phyloP scores from a whole-genome alignment of 225 moss, liverwort and hornwort genomes.

The Lunularia cruciata region DNA sequence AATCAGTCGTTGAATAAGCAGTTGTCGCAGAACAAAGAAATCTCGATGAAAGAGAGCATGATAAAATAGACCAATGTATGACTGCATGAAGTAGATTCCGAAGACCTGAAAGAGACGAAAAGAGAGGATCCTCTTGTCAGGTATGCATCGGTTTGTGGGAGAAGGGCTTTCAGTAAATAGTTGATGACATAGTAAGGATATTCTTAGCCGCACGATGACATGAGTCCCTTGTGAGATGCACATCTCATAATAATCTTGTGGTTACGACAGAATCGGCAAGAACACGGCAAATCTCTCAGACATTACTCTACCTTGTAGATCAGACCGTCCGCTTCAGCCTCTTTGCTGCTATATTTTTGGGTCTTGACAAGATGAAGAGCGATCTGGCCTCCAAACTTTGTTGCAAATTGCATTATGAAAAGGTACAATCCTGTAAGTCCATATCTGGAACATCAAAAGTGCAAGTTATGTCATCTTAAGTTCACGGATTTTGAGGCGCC shows the following conservation, averaged over 20 bases:
- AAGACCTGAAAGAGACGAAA: conserved; percentile 57
- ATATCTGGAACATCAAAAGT: conserved; percentile 26
- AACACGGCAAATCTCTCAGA: background rate
- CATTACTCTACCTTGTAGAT: conserved; percentile 85
- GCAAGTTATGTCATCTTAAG: too few relatives aligned
- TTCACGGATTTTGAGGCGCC: too few relatives aligned
- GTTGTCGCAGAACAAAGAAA: conserved; percentile 66
- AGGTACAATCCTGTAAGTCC: conserved; percentile 47
- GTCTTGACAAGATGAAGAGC: conserved; percentile 74
- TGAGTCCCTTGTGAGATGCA: too few relatives aligned
- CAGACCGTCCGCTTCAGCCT: conserved; percentile 81
- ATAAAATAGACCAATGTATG: conserved; percentile 89
- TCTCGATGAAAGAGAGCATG: conserved; percentile 81
- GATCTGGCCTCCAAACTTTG: conserved; percentile 68
- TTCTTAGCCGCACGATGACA: too few relatives aligned
- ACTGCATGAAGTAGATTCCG: conserved; percentile 84
- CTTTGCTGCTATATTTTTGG: conserved; percentile 76
- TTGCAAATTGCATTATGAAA: conserved; percentile 67
- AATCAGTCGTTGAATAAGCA: conserved; percentile 73
- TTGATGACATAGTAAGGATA: too few relatives aligned
- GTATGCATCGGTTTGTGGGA: too few relatives aligned
- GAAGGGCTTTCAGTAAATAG: too few relatives aligned
- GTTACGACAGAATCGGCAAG: too few relatives aligned
- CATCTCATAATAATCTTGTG: too few relatives aligned
- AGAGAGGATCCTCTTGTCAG: background rate